Evolutionary conservation across 1,284 basidiomycete genomes (phyloP).

Genomic region (Trametes hirsuta): DNA sequence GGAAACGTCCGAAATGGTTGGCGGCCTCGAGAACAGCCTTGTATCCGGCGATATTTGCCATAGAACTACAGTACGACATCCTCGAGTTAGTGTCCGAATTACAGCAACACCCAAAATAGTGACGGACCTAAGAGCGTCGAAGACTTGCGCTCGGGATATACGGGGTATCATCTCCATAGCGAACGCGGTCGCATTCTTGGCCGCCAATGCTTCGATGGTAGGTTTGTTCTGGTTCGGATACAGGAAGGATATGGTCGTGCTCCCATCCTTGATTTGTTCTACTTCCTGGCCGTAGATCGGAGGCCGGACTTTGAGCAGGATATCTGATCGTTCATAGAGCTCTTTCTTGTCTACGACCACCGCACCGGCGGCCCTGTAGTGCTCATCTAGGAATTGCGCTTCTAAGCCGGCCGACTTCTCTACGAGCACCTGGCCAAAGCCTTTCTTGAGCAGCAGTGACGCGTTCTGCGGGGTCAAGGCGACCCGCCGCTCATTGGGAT

Average conservation of each 20-base stretch:
- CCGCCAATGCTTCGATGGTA: slow-evolving; percentile 67
- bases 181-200: slow-evolving; percentile 68
- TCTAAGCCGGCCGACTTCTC: slow-evolving; percentile 71
- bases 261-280: slow-evolving; percentile 63
- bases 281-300: slow-evolving; percentile 66
- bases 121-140: slow-evolving; percentile 77
- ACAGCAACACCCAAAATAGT: neutral
- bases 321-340: slow-evolving; percentile 66
- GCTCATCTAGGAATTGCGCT: slow-evolving; percentile 80
- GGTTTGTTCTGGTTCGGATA: slow-evolving; percentile 81
- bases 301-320: slow-evolving; percentile 82
- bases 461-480: slow-evolving; percentile 80
- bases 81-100: neutral
- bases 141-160: slow-evolving; percentile 85
- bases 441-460: slow-evolving; percentile 76
- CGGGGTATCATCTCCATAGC: slow-evolving; percentile 89
- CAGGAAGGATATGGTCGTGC: slow-evolving; percentile 82
- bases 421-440: slow-evolving; percentile 72
- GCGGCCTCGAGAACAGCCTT: slow-evolving; percentile 87
- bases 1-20: slow-evolving; percentile 84
- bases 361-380: slow-evolving; percentile 79
- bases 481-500: slow-evolving; percentile 76
- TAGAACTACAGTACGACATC: slow-evolving; percentile 56
- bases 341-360: slow-evolving; percentile 68
- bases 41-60: slow-evolving; percentile 88